phyloP scores from a whole-genome alignment of 768 basidiomycete species.

The Phallus indusiatus region DNA sequence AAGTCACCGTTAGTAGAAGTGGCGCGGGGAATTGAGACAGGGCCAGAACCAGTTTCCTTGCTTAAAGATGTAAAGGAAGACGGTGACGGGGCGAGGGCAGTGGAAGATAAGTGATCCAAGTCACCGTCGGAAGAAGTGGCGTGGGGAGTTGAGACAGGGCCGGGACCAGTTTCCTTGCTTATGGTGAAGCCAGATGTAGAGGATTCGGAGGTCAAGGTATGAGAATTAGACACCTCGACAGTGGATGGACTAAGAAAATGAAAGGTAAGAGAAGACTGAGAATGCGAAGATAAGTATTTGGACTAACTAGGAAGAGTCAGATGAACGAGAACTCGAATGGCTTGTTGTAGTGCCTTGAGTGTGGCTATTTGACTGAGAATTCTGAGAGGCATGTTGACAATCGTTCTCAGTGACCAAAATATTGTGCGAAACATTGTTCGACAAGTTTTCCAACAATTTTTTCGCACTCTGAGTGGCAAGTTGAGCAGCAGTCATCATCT shows the following conservation, averaged over 20 bases:
- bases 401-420: conserved; percentile 42
- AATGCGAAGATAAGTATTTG: background rate
- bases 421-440: conserved; percentile 31
- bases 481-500: conserved; percentile 43
- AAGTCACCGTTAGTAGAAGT: too few relatives aligned
- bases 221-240: too few relatives aligned
- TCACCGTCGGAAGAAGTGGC: conserved; percentile 7
- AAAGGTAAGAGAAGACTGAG: background rate
- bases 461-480: conserved; percentile 48
- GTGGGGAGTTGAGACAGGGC: conserved; percentile 18
- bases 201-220: too few relatives aligned
- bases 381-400: conserved; percentile 44
- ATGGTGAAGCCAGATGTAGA: background rate
- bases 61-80: too few relatives aligned
- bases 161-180: conserved; percentile 9
- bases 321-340: background rate
- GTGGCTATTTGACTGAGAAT: conserved; percentile 44
- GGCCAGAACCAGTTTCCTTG: too few relatives aligned
- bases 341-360: background rate
- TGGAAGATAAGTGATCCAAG: too few relatives aligned
- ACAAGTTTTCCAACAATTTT: conserved; percentile 49
- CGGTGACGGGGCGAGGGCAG: too few relatives aligned
- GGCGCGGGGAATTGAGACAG: too few relatives aligned
- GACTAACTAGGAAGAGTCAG: conserved; percentile 1
- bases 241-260: conserved; percentile 6